Evolutionary conservation across 1,284 basidiomycete species (phyloP).

Genomic region (Heterobasidion annosum): DNA sequence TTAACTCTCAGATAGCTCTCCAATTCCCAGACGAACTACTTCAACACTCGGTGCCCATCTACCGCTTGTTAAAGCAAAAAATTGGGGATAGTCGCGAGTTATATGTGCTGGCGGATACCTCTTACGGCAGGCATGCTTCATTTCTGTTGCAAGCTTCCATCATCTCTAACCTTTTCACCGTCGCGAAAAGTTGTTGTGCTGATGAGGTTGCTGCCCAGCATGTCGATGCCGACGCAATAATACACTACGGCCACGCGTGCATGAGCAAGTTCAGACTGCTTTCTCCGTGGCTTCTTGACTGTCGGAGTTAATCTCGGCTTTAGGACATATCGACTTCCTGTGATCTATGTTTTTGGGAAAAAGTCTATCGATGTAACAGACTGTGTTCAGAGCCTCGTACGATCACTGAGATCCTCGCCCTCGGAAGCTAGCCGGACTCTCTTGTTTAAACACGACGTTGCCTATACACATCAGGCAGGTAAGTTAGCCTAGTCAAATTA

Average conservation of each 20-base stretch:
- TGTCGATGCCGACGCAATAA: conserved; percentile 84
- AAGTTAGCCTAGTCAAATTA: conserved; percentile 8
- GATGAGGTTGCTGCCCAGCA: conserved; percentile 96
- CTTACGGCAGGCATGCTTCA: conserved; percentile 79
- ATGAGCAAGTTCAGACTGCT: conserved; percentile 63
- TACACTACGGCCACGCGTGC: conserved; percentile 97
- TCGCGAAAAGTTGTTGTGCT: conserved; percentile 75
- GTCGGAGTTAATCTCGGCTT: neutral
- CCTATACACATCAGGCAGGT: conserved; percentile 69
- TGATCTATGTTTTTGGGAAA: conserved; percentile 81
- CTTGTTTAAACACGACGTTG: conserved; percentile 74
- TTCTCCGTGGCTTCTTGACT: conserved; percentile 3
- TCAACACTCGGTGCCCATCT: conserved; percentile 84
- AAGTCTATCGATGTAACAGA: conserved; percentile 42
- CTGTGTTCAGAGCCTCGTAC: conserved; percentile 38
- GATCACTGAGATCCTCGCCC: conserved; percentile 18
- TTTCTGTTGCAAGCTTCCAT: neutral
- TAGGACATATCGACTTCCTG: conserved; percentile 74
- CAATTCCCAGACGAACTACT: conserved; percentile 97
- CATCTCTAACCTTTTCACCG: conserved; percentile 3
- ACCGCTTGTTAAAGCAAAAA: conserved; percentile 51
- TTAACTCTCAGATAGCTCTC: conserved; percentile 63
- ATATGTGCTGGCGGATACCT: conserved; percentile 94
- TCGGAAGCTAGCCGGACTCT: conserved; percentile 18
- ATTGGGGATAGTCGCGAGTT: conserved; percentile 51